A percentile compares a stretch with the other conserved stretches of the same genome.
Evolutionary conservation across 495 filamentous ascomycete genomes (phyloP).

Genomic region (Penicillium silybi): DNA sequence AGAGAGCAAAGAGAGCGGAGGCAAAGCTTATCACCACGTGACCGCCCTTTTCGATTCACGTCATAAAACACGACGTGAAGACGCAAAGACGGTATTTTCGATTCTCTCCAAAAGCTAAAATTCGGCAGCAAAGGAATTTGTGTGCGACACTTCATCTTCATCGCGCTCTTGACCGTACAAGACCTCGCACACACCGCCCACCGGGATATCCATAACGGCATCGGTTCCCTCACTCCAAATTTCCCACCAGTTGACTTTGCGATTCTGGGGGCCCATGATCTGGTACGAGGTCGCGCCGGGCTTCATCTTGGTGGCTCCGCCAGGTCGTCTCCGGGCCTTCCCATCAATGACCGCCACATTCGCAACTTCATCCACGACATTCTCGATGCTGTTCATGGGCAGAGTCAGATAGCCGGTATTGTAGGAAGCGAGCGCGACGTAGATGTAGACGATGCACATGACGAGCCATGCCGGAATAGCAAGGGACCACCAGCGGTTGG

Average conservation of each 20-base stretch:
- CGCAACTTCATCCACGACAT: slow-evolving; percentile 86
- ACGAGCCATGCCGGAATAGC: slow-evolving; percentile 88
- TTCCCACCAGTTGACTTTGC: slow-evolving; percentile 62
- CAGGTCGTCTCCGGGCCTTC: slow-evolving; percentile 54
- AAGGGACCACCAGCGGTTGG: slow-evolving; percentile 94
- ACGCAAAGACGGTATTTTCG: not conserved
- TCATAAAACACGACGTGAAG: not conserved
- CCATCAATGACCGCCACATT: slow-evolving; percentile 78
- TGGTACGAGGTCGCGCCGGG: slow-evolving; percentile 46
- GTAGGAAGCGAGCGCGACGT: slow-evolving; percentile 86
- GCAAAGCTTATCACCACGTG: slow-evolving; percentile 8
- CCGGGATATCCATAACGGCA: slow-evolving; percentile 94
- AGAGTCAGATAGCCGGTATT: slow-evolving; percentile 87
- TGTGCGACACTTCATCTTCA: slow-evolving; percentile 20
- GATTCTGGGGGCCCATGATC: slow-evolving; percentile 46
- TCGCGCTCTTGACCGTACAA: slow-evolving; percentile 47
- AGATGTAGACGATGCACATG: slow-evolving; percentile 86
- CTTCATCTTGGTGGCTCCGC: slow-evolving; percentile 42
- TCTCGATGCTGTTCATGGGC: slow-evolving; percentile 75
- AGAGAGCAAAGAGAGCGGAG: not conserved
- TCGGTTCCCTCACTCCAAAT: slow-evolving; percentile 93
- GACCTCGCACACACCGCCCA: slow-evolving; percentile 96
- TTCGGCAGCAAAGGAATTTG: not conserved
- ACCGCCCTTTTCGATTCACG: not conserved
- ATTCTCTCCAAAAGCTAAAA: slow-evolving; percentile 2